phyloP scores from a whole-genome alignment of 1,284 basidiomycete species.

The Papiliotrema terrestris region DNA sequence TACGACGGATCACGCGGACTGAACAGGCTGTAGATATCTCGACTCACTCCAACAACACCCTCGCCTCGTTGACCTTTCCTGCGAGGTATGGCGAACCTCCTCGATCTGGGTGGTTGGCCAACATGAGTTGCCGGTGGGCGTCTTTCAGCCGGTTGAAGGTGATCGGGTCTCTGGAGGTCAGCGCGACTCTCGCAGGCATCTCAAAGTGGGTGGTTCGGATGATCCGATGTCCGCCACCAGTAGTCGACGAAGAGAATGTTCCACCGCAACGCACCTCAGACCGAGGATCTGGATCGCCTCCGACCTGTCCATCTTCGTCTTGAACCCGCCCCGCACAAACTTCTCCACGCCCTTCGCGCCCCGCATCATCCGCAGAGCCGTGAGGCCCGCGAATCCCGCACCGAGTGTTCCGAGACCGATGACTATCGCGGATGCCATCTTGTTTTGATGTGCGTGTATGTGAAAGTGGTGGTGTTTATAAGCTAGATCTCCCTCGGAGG shows the following conservation, averaged over 20 bases:
- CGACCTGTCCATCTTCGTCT: constrained; percentile 88
- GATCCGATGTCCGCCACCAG: too few species aligned
- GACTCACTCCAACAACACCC: constrained; percentile 66
- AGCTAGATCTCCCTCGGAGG: too few species aligned
- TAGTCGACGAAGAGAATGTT: not conserved
- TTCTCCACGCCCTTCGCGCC: constrained; percentile 58
- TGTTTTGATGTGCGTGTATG: constrained; percentile 1
- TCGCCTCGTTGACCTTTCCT: constrained; percentile 96
- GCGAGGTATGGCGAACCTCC: constrained; percentile 94
- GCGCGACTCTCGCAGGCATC: not conserved
- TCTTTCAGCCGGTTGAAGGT: constrained; percentile 76
- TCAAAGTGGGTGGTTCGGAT: not conserved
- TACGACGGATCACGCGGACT: too few species aligned
- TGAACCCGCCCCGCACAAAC: constrained; percentile 93
- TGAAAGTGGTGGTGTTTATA: not conserved
- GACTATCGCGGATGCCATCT: constrained; percentile 62
- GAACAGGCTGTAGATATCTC: not conserved
- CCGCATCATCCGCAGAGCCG: constrained; percentile 52
- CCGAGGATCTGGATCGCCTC: constrained; percentile 90
- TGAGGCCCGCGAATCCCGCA: constrained; percentile 72
- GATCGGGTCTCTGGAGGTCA: constrained; percentile 62
- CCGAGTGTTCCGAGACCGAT: constrained; percentile 75
- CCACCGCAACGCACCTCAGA: constrained; percentile 64
- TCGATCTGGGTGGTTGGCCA: constrained; percentile 93
- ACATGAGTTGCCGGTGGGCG: constrained; percentile 86